Base-by-base conservation (phyloP, 352 stramenopile genomes). In the Pythium aristosporum region DNA sequence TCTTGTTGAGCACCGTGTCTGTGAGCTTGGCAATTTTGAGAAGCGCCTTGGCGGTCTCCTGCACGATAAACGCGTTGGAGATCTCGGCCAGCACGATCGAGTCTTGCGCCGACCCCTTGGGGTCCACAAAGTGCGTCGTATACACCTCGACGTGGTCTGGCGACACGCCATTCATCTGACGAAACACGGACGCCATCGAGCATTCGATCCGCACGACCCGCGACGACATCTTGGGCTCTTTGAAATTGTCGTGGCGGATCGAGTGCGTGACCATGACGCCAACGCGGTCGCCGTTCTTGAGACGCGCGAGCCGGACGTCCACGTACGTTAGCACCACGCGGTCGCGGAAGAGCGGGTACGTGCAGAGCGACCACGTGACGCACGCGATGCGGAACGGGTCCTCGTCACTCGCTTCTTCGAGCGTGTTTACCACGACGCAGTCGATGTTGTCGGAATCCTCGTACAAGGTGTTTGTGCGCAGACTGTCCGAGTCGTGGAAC, bases 181-280 rank as follows among this genome's bases (percentile, higher is more conserved):
- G 73, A 54, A 84, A 87, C 12, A 88, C 46, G 3, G 57, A 69
- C 7, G 62, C 58, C 25, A 85, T 70, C 34, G 65, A 78, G 16
- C 75, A n/a, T 16, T 76, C 46, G n/a, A 71, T 69, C 15, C 80
- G 80, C 32, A 85, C 60, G 11, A 79, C 47, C 68, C 60, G 15
- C 52, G 70, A 20, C 23, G 55, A n/a, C 13, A 23, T 42, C 30
- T 44, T 39, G 57, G 80, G 57, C 51, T 77, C 63, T 0, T 71
- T 72, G 18, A 88, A 51, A 52, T 80, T 71, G 0, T 65, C 69
- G 16, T 86, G 63, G 23, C 76, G 58, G 49, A 90, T 71, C 30
- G 81, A 87, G 62, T 90, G 81, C 5, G 64, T 49, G 11, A 88
- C 57, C 7, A 65, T 70, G 60, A 85, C 79, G 5, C 75, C 75